Conservation (phyloP, 176 grass and related monocot genomes). For the Avena atlantica region DNA sequence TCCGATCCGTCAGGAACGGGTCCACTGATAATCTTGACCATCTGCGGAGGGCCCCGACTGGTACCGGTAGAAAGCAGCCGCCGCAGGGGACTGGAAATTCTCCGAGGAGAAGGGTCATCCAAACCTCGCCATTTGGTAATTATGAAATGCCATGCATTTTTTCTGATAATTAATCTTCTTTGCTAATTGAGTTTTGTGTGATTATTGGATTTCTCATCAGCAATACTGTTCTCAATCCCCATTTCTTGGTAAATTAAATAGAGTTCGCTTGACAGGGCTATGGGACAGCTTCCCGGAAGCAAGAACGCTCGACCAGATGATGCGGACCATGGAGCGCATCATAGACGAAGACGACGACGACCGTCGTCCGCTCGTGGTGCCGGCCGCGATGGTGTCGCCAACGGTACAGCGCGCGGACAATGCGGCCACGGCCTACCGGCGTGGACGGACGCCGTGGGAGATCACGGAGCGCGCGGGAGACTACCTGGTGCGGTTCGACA, state of each 20-base stretch:
- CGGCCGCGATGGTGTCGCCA: neutral
- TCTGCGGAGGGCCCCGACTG: constrained; percentile 39
- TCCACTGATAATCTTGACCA: constrained; percentile 53
- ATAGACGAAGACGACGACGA: constrained; percentile 37
- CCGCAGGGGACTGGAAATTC: neutral
- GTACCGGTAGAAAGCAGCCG: neutral
- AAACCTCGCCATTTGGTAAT: constrained; percentile 48
- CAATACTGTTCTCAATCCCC: neutral
- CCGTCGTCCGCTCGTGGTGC: constrained; percentile 23
- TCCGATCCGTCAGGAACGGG: constrained; percentile 31
- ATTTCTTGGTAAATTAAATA: neutral
- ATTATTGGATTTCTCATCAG: neutral
- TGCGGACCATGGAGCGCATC: constrained; percentile 65
- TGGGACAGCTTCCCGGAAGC: constrained; percentile 68
- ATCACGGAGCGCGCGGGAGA: constrained; percentile 52
- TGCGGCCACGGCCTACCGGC: neutral
- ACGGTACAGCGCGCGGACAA: neutral
- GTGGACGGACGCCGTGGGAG: constrained; percentile 65
- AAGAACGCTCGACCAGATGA: constrained; percentile 65
- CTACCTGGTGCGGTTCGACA: constrained; percentile 63
- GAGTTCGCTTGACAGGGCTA: constrained; percentile 32
- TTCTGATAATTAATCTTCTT: neutral
- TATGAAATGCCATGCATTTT: neutral
- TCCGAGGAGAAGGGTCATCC: constrained; percentile 35
- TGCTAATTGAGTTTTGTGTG: neutral